Base-by-base conservation (phyloP, 2,329 filamentous ascomycete species). In the Alternaria ventricosa region DNA sequence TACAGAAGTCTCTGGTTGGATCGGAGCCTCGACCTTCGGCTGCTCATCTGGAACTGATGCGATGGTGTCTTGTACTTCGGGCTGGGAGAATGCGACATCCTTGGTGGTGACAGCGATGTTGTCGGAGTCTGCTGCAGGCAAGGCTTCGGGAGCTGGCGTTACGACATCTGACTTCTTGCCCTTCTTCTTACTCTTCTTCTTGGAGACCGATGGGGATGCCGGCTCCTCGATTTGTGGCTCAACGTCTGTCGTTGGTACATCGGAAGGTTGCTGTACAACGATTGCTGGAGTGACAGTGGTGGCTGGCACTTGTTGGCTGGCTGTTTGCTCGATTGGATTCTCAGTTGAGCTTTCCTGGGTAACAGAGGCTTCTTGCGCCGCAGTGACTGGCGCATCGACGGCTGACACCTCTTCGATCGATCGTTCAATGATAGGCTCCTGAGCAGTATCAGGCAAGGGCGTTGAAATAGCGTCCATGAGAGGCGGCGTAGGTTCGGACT, bases 161-260 rank as follows among this genome's bases (percentile, higher is more conserved):
- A 50, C 47, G 15, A 51, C 23, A 12, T 54, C 66, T n/a, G 69
- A 69, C 27, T 71, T 68, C 57, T 75, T 77, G 20, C 62, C 68
- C 65, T 74, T 75, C 68, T 75, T 76, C 36, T 65, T 71, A 41
- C 63, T 70, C 47, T 76, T 76, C 63, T 71, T 71, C 41, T 67
- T 70, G 11, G 70, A 71, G 4, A 51, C 43, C 1, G 67, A 57
- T 12, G 60, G 25, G 5, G 54, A 54, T 11, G 33, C 55, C 7
- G 50, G 61, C 6, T 70, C 64, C 5, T 66, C 66, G 1, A 46
- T 11, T 10, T 50, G 41, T 28, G 61, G 50, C 20, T 65, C 64
- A 12, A 27, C 25, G 5, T 56, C 51, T 33, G 45, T 45, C 2
- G 49, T 57, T 44, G 70, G 65, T 28, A 71, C 66, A 45, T 64